Conservation (phyloP, 208 protist species). For the Kentomonas sorsogonicus region DNA sequence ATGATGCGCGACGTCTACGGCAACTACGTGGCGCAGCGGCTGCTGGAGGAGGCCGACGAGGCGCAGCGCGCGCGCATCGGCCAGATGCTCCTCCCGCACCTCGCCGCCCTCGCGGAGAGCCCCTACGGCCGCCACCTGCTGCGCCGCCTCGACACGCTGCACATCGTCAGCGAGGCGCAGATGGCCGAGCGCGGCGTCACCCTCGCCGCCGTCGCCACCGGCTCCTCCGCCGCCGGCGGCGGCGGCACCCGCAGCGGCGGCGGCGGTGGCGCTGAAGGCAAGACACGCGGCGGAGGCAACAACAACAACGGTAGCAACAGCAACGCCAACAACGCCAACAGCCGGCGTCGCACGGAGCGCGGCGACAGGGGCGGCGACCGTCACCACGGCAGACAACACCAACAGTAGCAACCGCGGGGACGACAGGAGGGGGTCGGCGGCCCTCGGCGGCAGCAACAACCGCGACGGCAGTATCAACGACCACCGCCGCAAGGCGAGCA, state of each 20-base stretch:
- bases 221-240: conserved; percentile 5
- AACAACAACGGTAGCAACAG: conserved; percentile 4
- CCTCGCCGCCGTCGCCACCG: conserved; percentile 32
- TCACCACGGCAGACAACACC: conserved; percentile 12
- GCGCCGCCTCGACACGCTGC: conserved; percentile 64
- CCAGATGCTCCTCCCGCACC: conserved; percentile 40
- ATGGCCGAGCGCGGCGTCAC: conserved; percentile 29
- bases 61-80: conserved; percentile 51
- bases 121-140: conserved; percentile 74
- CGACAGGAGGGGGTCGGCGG: no score
- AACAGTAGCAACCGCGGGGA: neutral
- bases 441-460: no score
- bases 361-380: conserved; percentile 12
- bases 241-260: conserved; percentile 1
- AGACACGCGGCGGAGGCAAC: conserved; percentile 1
- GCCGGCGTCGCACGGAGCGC: no score
- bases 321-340: conserved; percentile 7
- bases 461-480: no score
- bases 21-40: conserved; percentile 97
- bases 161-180: conserved; percentile 29
- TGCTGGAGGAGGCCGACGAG: conserved; percentile 75
- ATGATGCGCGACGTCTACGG: conserved; percentile 97
- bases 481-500: no score
- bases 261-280: conserved; percentile 4
- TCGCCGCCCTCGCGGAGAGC: conserved; percentile 43